Evolutionary conservation across 2,329 filamentous ascomycete species (phyloP).

Genomic region (Cladosporium velox): DNA sequence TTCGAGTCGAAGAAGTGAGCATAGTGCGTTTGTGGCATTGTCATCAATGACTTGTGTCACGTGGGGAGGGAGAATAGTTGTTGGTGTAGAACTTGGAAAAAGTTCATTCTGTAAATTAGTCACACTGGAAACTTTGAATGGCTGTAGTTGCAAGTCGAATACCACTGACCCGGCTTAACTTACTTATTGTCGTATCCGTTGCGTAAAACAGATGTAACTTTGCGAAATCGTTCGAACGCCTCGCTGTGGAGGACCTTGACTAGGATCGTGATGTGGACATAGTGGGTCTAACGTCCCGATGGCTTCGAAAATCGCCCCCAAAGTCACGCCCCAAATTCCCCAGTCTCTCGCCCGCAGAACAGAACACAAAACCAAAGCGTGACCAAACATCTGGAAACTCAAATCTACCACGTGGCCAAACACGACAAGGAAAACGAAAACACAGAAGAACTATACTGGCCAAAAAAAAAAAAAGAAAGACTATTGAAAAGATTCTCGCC

Average conservation of each 20-base stretch:
- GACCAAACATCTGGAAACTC: neutral
- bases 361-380: neutral
- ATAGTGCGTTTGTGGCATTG: neutral
- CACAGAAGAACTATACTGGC: neutral
- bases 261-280: slow-evolving; percentile 7
- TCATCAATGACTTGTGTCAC: neutral
- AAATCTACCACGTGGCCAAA: neutral
- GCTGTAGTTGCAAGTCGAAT: neutral
- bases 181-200: neutral
- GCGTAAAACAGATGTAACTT: slow-evolving; percentile 1
- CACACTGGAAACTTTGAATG: neutral
- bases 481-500: neutral
- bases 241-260: neutral
- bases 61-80: neutral
- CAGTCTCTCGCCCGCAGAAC: slow-evolving; percentile 8
- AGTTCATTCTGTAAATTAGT: neutral
- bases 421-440: neutral
- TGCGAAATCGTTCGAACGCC: neutral
- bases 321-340: slow-evolving; percentile 11
- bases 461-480: neutral
- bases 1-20: neutral
- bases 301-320: slow-evolving; percentile 5
- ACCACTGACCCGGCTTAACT: neutral
- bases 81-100: neutral
- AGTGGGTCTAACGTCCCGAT: slow-evolving; percentile 5